A percentile compares a stretch with the other conserved stretches of the same genome.
Evolutionary conservation across 1,139 yeast genomes (phyloP).

Genomic region (Kurtzmaniella quercitrusa): DNA sequence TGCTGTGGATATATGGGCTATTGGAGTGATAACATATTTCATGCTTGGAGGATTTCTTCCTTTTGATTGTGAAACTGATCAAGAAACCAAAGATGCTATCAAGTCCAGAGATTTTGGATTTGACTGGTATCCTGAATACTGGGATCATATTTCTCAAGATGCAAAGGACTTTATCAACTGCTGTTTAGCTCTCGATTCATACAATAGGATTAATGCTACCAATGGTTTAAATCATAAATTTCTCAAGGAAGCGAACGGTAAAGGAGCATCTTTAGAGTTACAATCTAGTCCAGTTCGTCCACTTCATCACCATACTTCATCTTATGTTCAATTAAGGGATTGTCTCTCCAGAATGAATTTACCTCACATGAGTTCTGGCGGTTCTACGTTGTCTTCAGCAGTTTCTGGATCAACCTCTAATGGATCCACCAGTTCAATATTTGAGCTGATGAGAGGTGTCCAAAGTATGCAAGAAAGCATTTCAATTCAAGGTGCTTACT

Average conservation of each 20-base stretch:
- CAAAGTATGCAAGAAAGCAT: constrained; percentile 15
- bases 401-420: constrained; percentile 3
- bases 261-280: not conserved
- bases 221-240: constrained; percentile 51
- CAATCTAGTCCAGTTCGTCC: not conserved
- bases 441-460: constrained; percentile 13
- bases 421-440: constrained; percentile 8
- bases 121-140: constrained; percentile 53
- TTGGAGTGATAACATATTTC: constrained; percentile 70
- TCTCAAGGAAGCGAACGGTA: constrained; percentile 12
- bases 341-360: constrained; percentile 1
- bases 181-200: constrained; percentile 50
- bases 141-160: constrained; percentile 48
- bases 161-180: constrained; percentile 57
- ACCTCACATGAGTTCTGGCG: not conserved
- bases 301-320: constrained; percentile 1
- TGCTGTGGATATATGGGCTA: constrained; percentile 72
- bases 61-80: constrained; percentile 70
- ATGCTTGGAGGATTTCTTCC: constrained; percentile 76
- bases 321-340: not conserved
- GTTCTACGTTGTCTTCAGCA: not conserved
- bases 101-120: constrained; percentile 51
- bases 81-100: constrained; percentile 66
- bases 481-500: constrained; percentile 25
- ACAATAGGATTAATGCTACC: constrained; percentile 43